These are phyloP conservation scores for Lactarius hengduanensis DNA, from an alignment of 768 basidiomycete genomes.

Conservation along the genomic window DNA sequence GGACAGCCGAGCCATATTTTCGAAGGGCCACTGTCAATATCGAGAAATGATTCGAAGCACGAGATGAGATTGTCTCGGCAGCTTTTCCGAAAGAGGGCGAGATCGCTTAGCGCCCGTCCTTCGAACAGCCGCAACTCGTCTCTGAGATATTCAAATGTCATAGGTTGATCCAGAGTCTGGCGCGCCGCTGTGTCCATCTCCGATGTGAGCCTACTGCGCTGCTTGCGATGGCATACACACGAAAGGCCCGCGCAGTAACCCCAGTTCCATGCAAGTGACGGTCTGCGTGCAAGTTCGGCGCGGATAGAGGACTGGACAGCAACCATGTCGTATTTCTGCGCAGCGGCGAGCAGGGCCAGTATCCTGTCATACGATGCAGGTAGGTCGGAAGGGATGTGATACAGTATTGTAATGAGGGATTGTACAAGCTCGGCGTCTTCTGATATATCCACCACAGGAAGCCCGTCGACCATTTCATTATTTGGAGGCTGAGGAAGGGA, in stretches of 20 bases:
- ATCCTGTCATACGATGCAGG: not conserved
- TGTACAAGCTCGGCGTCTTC: slow-evolving; percentile 18
- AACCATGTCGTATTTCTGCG: slow-evolving; percentile 32
- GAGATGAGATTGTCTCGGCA: not conserved
- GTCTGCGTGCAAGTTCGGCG: not conserved
- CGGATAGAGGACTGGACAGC: slow-evolving; percentile 4
- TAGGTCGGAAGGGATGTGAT: not conserved
- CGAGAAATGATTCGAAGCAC: not conserved
- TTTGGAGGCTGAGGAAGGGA: slow-evolving; percentile 27
- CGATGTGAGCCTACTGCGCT: not conserved
- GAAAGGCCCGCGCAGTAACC: slow-evolving; percentile 15
- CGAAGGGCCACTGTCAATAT: not conserved
- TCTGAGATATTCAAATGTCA: slow-evolving; percentile 9
- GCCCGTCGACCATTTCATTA: slow-evolving; percentile 3
- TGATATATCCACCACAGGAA: slow-evolving; percentile 23
- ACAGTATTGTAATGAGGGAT: not conserved
- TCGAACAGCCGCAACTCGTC: not conserved
- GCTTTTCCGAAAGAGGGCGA: not conserved
- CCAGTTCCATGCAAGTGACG: not conserved
- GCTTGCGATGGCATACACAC: slow-evolving; percentile 25
- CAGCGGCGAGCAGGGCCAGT: slow-evolving; percentile 20
- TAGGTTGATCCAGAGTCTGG: slow-evolving; percentile 3
- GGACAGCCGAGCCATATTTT: not conserved
- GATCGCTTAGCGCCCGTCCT: not conserved
- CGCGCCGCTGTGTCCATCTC: not conserved